Base-by-base conservation (phyloP, 164 flowering plant species). In the Dillenia suffruticosa region DNA sequence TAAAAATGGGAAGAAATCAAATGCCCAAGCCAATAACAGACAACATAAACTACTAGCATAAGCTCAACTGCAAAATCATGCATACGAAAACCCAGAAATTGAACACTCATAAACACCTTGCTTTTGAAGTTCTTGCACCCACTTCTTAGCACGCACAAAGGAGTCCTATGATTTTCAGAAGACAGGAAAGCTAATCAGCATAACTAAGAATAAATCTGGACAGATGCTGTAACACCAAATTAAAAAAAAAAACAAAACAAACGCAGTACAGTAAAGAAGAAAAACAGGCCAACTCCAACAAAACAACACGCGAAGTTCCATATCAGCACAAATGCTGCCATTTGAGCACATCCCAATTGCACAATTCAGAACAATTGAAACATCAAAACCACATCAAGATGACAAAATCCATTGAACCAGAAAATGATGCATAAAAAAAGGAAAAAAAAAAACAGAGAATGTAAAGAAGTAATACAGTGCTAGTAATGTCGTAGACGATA, bases 71-170 rank as follows among this genome's bases (percentile, higher is more conserved):
- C 40, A 32, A 32, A 32, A 32, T 32, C 40, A 32, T 32, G 40
- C 40, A 5, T 32, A 0, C 5, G 40, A 32, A 32, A 32, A 46
- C 13, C 32, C 14, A 58, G 11, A 17, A 43, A 26, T 26, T 13
- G 12, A 58, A 3, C 32, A 56, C 16, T 12, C 9, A 15, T 9
- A 49, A 52, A 9, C 12, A 84, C 89, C 89, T 79, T 82, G 89
- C 67, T 81, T 82, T 52, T 84, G 86, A 52, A 84, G 83, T 62
- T 84, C 89, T 67, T 80, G 81, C 58, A 82, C 89, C 89, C 89
- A 84, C 76, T 84, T 84, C 72, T 84, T 84, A 44, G 86, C 89
- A 51, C 85, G 80, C 5, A 67, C 47, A 71, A 80, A 84, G 0
- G 89, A 82, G 8, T 82, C 86, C 89, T 84, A 58, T 19, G 47